Conservation (phyloP, 805 yeast genomes). For the Teunomyces pallodes region DNA sequence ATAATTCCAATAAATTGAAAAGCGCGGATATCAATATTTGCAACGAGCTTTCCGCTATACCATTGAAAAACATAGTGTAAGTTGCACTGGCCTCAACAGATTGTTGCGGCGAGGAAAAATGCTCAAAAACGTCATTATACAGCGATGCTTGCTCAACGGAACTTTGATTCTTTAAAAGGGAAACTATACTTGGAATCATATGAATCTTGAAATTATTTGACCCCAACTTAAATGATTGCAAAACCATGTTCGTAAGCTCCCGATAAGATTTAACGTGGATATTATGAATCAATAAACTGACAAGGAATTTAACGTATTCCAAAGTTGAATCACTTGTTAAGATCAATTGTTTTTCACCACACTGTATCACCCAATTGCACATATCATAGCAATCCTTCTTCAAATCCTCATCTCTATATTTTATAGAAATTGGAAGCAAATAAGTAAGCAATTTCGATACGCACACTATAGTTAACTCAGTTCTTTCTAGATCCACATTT, state of each 20-base stretch:
- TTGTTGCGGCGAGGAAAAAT: slow-evolving; percentile 35
- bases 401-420: slow-evolving; percentile 17
- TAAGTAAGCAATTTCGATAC: slow-evolving; percentile 28
- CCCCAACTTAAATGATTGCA: slow-evolving; percentile 8
- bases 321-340: slow-evolving; percentile 33
- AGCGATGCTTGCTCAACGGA: slow-evolving; percentile 17
- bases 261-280: slow-evolving; percentile 22
- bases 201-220: slow-evolving; percentile 18
- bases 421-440: slow-evolving; percentile 27
- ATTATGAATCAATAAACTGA: slow-evolving; percentile 25
- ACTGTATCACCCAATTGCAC: slow-evolving; percentile 40
- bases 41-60: slow-evolving; percentile 27
- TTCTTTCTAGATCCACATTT: slow-evolving; percentile 31
- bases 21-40: slow-evolving; percentile 32
- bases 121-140: slow-evolving; percentile 27
- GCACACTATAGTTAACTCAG: slow-evolving; percentile 36
- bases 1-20: slow-evolving; percentile 42
- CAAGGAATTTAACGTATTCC: slow-evolving; percentile 30
- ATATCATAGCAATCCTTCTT: slow-evolving; percentile 48
- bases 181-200: slow-evolving; percentile 14
- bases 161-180: slow-evolving; percentile 7
- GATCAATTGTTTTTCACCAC: slow-evolving; percentile 41
- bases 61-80: slow-evolving; percentile 34
- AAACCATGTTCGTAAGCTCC: slow-evolving; percentile 9
- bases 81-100: slow-evolving; percentile 39